Evolutionary conservation across 257 asterid species (phyloP).

Genomic region (Capsicum rhomboideum): DNA sequence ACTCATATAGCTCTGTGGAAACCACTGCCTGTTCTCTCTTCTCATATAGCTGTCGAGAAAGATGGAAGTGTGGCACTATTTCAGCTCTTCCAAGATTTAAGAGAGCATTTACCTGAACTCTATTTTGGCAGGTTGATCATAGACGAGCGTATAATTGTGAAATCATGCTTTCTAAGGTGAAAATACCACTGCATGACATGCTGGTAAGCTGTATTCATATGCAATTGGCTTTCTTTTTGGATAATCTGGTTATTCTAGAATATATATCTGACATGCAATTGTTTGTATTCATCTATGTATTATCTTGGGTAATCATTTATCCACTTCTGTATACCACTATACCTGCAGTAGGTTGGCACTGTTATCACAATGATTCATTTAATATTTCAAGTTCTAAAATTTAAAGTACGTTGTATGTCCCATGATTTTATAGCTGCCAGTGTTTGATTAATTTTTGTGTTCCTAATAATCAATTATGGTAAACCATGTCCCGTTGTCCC

Average conservation of each 20-base stretch:
- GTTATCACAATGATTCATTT: neutral
- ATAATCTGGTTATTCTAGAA: neutral
- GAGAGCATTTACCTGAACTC: neutral
- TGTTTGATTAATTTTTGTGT: neutral
- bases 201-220: slow-evolving; percentile 50
- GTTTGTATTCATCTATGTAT: neutral
- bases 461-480: neutral
- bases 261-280: neutral
- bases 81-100: neutral
- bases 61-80: neutral
- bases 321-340: neutral
- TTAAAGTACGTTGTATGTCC: neutral
- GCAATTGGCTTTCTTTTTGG: neutral
- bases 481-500: neutral
- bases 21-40: neutral
- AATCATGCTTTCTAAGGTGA: slow-evolving; percentile 92
- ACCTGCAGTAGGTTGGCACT: neutral
- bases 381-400: neutral
- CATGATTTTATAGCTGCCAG: neutral
- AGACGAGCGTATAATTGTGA: slow-evolving; percentile 96
- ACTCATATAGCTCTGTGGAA: neutral
- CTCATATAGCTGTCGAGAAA: neutral
- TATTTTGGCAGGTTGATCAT: slow-evolving; percentile 64
- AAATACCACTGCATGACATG: slow-evolving; percentile 72
- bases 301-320: neutral